phyloP scores from a whole-genome alignment of 345 rosid genomes.

The Salix udensis region DNA sequence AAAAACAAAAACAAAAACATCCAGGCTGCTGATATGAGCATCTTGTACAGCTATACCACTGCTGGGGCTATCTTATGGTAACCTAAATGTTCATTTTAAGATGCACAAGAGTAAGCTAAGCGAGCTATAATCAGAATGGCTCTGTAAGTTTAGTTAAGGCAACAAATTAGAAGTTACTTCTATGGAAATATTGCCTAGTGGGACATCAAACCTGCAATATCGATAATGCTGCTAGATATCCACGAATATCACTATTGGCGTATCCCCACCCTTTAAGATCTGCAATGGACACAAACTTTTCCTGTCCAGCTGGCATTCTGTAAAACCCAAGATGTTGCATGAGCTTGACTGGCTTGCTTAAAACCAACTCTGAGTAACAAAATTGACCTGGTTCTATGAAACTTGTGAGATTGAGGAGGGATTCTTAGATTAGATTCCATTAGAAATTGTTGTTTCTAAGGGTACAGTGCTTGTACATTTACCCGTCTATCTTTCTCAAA shows the following conservation, averaged over 20 bases:
- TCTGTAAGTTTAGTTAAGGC: not conserved
- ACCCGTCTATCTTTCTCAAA: not conserved
- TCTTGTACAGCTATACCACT: not conserved
- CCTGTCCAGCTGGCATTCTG: slow-evolving; percentile 80
- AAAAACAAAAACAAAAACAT: not conserved
- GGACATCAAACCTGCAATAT: slow-evolving; percentile 64
- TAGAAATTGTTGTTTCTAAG: not conserved
- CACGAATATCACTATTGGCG: slow-evolving; percentile 65
- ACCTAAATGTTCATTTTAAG: not conserved
- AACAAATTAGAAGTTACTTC: not conserved
- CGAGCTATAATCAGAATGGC: not conserved
- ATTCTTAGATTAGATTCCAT: not conserved
- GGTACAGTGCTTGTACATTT: not conserved
- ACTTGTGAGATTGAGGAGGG: not conserved
- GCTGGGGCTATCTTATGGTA: not conserved
- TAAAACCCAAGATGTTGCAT: not conserved
- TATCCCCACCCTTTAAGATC: slow-evolving; percentile 96
- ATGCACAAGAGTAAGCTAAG: not conserved
- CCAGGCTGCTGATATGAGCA: slow-evolving; percentile 1
- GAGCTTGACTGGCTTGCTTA: slow-evolving; percentile 5
- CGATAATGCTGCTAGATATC: slow-evolving; percentile 61
- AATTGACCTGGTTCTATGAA: not conserved
- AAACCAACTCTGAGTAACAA: not conserved
- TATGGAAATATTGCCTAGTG: not conserved
- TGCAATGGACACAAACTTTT: slow-evolving; percentile 57